Base-by-base conservation (phyloP, 805 yeast species). In the Brettanomyces anomalus region DNA sequence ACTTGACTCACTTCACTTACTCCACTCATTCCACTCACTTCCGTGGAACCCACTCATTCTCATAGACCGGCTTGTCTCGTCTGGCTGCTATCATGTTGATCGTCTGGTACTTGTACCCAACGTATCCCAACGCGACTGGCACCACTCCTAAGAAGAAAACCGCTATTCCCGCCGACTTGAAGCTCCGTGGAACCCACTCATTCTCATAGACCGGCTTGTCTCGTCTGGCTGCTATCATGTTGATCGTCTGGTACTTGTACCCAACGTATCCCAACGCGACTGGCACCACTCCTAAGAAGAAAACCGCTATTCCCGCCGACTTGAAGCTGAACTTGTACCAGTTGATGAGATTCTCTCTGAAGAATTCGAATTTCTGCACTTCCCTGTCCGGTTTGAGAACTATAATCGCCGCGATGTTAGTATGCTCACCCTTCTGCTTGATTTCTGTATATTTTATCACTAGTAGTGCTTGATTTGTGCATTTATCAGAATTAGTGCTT, bases 241-340 rank as follows among this genome's bases (percentile, higher is more conserved):
- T 52, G 5, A 58, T 14, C 26, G 46, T 42, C 46, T 62, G 65
- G 36, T 57, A 58, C 39, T 60, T 55, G 46, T 56, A 60, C 11
- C 62, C 62, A 31, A 56, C 48, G 40, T 59, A 62, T 21, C 55
- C 48, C 33, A 62, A 47, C n/a, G 55, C 54, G 33, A 57, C 60
- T 5, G 67, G 67, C 26, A 62, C 50, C 10, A 49, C 58, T 33
- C 60, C 61, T 32, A 62, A 48, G 50, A 57, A 60, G 11, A 59
- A 37, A 14, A 57, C 36, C 2, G 61, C 62, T 38, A 53, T 42
- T 5, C 54, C 44, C 6, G 59, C 54, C 3, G 65, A 55, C 43
- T 51, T 62, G 11, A 55, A 40, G 42, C 54, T 60, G 51, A 55
- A 55, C 43, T 52, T 61, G 49, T 60, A 62, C 46, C 55, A 51